Base-by-base conservation (phyloP, 2,329 filamentous ascomycete species). In the Colletotrichum sp. region DNA sequence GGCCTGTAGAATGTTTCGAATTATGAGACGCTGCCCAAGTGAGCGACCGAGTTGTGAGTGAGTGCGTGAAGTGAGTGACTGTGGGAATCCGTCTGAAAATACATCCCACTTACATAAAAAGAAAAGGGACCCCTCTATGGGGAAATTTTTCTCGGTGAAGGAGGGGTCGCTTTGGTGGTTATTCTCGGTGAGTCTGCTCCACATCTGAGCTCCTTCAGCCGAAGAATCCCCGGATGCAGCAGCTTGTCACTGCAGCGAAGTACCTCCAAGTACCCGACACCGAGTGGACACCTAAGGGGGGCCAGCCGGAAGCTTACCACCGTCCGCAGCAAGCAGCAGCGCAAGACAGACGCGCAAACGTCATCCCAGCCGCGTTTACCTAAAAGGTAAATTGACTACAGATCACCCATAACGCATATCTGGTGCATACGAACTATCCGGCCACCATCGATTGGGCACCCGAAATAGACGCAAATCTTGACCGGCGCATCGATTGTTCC, bases 61-160 rank as follows among this genome's bases (percentile, higher is more conserved):
- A 18, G 52, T 56, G 72, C 13, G 60, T 30, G 60, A 43, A 43
- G 66, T 38, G 70, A 71, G 38, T n/a, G 43, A 38, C 8, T 65
- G 32, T 58, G 66, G 58, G 52, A 60, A 67, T 71, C 6, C 38
- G 21, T 64, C 32, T 38, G 34, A 26, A 24, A 18, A 73, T 34
- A n/a, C 66, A 70, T 73, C 70, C 56, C 70, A 73, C 73, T 75
- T 75, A 75, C 73, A 73, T 61, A 69, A 68, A 75, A 58, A 58
- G 12, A 12, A 26, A 58, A 58, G 12, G 9, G 24, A 70, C 56
- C 56, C 65, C 58, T 16, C 65, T 71, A 67, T 64, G 72, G 75
- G 70, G 71, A 62, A 56, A 69, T 74, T 78, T 77, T 77, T 71
- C 70, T 77, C 77, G 77, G 77, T 78, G 71, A 77, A 76, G 38